Base-by-base conservation (phyloP, 768 basidiomycete species). In the Russula emetica region DNA sequence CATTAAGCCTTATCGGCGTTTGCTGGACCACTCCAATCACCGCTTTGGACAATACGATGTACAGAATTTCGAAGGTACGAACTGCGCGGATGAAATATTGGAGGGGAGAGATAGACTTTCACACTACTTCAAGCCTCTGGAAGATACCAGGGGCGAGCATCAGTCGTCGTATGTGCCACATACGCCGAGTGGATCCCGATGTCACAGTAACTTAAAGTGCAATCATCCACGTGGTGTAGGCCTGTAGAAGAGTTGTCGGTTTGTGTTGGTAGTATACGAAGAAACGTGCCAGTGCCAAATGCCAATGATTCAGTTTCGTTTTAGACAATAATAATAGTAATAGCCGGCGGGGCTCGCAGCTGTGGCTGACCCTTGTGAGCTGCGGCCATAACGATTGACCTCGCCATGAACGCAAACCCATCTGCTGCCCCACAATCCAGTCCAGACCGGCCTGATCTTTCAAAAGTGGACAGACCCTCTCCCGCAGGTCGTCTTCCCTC, bases 401-500 rank as follows among this genome's bases (percentile, higher is more conserved):
- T 20, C 62, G 59, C 47, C 9, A 64, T 64, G 63, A 64, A 47
- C 55, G 40, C 62, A 14, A 54, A 76, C 52, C 5, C 63, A 10
- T 59, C 49, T 26, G 26, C 49, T 50, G 16, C 49, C 26, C 14
- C 49, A 49, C 49, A 50, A 28, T 3, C 49, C 13, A 26, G 49
- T 50, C 49, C 49, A 18, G 49, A 50, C 13, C 5, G 38, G 36
- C 13, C 13, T 36, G 36, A 36, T 36, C 11, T 16, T 26, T 26
- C 77, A 52, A 78, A 77, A 36, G 36, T 3, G 24, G 78, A 80
- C 54, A 72, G 76, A 20, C 60, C 75, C n/a, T 56, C 68, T 7
- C 24, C 75, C 7, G 69, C 69, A 30, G 44, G 70, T 30, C 83
- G 88, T 26, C 77, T 85, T 20, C 89, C 89, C 0, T 90, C 90